Evolutionary conservation across 257 asterid genomes (phyloP).

Genomic region (Leptodermis oblonga): DNA sequence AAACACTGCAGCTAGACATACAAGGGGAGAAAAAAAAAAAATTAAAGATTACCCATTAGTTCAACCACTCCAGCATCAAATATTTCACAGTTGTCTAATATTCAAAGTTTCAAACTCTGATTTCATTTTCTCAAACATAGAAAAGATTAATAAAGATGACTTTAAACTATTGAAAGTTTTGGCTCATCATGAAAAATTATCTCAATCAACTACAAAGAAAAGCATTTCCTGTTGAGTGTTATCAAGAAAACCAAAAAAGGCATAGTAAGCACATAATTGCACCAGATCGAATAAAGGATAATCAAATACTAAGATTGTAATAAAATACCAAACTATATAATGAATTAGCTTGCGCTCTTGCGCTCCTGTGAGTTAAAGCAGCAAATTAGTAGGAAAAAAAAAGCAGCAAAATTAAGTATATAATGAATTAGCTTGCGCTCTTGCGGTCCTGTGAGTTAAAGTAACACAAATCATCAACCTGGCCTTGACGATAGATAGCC

Average conservation of each 20-base stretch:
- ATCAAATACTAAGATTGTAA: too few species aligned
- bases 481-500: conserved; percentile 43
- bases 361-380: not conserved
- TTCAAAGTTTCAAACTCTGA: not conserved
- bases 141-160: not conserved
- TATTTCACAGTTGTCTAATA: too few species aligned
- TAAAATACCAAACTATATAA: not conserved
- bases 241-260: not conserved
- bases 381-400: not conserved
- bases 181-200: not conserved
- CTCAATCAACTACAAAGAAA: not conserved
- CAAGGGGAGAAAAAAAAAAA: not conserved
- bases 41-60: not conserved
- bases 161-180: not conserved
- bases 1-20: not conserved
- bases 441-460: not conserved
- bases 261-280: too few species aligned
- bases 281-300: too few species aligned
- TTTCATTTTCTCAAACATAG: not conserved
- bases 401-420: conserved; percentile 5
- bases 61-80: too few species aligned
- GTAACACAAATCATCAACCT: conserved; percentile 24
- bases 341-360: not conserved
- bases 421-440: not conserved
- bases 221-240: not conserved